phyloP scores from a whole-genome alignment of 768 basidiomycete genomes.

The Sutorius australiensis region DNA sequence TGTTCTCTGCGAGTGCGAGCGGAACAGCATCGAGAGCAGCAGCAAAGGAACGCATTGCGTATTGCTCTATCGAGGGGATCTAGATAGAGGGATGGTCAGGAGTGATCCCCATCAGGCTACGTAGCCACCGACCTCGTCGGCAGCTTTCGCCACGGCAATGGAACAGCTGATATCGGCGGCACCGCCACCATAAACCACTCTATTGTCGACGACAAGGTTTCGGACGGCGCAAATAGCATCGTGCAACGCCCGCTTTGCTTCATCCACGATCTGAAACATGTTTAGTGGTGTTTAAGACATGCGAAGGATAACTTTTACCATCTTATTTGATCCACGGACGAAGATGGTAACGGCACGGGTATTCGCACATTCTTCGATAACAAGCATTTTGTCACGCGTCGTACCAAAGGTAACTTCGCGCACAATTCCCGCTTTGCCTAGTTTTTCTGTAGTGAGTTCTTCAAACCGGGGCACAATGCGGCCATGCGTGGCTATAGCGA shows the following conservation, averaged over 20 bases:
- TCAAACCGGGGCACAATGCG: slow-evolving; percentile 98
- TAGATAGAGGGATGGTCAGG: slow-evolving; percentile 27
- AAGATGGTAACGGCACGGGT: slow-evolving; percentile 95
- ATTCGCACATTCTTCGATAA: slow-evolving; percentile 98
- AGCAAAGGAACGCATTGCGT: slow-evolving; percentile 99
- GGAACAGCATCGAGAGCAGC: slow-evolving; percentile 94
- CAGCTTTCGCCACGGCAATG: slow-evolving; percentile 89
- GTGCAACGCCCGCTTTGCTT: slow-evolving; percentile 96
- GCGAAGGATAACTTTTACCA: slow-evolving; percentile 53
- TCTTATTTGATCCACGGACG: slow-evolving; percentile 97
- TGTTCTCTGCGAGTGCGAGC: slow-evolving; percentile 96
- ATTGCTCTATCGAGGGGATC: slow-evolving; percentile 98
- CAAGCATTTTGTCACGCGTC: slow-evolving; percentile 98
- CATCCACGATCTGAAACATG: slow-evolving; percentile 83
- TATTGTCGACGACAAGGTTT: slow-evolving; percentile 91
- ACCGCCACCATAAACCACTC: slow-evolving; percentile 97
- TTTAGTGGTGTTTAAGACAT: not conserved
- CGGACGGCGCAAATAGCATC: slow-evolving; percentile 97
- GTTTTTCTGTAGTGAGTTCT: slow-evolving; percentile 85
- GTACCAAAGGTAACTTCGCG: slow-evolving; percentile 96
- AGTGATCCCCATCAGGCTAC: not conserved
- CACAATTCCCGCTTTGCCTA: slow-evolving; percentile 91
- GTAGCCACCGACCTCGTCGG: slow-evolving; percentile 68
- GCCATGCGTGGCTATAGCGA: slow-evolving; percentile 97
- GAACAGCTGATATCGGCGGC: slow-evolving; percentile 96